These are phyloP conservation scores for Didymella pinodella DNA, from an alignment of 2,329 filamentous ascomycete species.

Conservation along the genomic window DNA sequence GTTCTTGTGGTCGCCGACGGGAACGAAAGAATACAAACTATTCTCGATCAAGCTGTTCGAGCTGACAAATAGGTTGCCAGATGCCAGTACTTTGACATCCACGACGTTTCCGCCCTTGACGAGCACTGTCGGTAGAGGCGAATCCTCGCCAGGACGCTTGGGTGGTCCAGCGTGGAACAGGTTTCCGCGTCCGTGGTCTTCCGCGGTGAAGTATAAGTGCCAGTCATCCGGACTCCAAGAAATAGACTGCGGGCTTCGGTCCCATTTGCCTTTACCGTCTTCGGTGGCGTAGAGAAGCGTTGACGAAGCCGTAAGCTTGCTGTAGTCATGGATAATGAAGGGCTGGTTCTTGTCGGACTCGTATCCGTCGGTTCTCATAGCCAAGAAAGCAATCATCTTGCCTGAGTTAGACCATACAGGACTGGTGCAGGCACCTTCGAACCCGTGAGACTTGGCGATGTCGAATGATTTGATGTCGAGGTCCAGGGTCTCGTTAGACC, in stretches of 20 bases:
- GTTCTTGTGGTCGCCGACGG: slow-evolving; percentile 31
- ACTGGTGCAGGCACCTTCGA: slow-evolving; percentile 68
- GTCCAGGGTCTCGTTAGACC: slow-evolving; percentile 18
- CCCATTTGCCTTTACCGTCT: slow-evolving; percentile 69
- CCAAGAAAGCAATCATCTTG: slow-evolving; percentile 74
- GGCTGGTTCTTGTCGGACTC: slow-evolving; percentile 80
- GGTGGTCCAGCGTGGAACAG: slow-evolving; percentile 53
- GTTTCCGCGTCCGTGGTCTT: slow-evolving; percentile 73
- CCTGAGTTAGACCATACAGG: slow-evolving; percentile 80
- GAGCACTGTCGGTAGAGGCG: slow-evolving; percentile 37
- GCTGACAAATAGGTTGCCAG: slow-evolving; percentile 67
- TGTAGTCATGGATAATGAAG: slow-evolving; percentile 69
- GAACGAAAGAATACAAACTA: slow-evolving; percentile 70
- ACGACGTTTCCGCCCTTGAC: slow-evolving; percentile 46
- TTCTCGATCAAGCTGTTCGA: slow-evolving; percentile 76
- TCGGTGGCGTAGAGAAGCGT: slow-evolving; percentile 62
- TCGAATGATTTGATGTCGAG: slow-evolving; percentile 58
- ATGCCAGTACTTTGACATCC: slow-evolving; percentile 61
- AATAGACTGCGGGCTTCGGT: slow-evolving; percentile 61
- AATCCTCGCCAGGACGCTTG: slow-evolving; percentile 21
- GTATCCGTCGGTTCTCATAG: slow-evolving; percentile 79
- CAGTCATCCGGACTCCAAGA: slow-evolving; percentile 63
- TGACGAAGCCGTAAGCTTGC: slow-evolving; percentile 58
- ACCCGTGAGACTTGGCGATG: slow-evolving; percentile 65
- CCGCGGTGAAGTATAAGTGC: slow-evolving; percentile 74